Evolutionary conservation across 1,284 basidiomycete genomes (phyloP), one percentile per base, ranked within the genome.

Genomic region (Rhizopogon hawkerae): DNA sequence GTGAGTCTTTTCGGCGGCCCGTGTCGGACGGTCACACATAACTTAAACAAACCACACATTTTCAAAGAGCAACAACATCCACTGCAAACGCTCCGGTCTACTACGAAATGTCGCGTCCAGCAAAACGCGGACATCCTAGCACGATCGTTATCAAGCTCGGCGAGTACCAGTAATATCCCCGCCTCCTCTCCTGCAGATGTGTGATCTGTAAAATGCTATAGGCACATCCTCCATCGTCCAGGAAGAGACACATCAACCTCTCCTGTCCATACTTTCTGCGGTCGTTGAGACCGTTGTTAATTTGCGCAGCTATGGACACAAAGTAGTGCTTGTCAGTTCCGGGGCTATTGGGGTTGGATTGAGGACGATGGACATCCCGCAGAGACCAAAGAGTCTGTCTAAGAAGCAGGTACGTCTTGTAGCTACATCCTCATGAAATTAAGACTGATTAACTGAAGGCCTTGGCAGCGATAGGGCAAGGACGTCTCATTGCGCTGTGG

Each of bases 301-400:
- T 37, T 77, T 99, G 4, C 82, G 86, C 43, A 71, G 75, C 3
- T 72, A 83, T 36, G 95, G 95, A 0, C 95, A 99, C 70, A 85
- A 89, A 57, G 92, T 98, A 50, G 90, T 98, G 2, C 81, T 99
- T 10, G 93, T 97, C 49, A 93, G 89, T 57, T 96, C 93, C 9
- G 95, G 95, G 0, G 96, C 95, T 11, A 98, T 98, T 50, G 96
- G 89, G 1, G 90, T 98, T 34, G 96, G 95, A 0, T 67, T 97
- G 49, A 85, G 93, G 61, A 78, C 92, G 38, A 98, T 98, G 95
- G 77, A 83, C 31, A 71, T 96, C 56, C 77, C 83, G 13, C 82
- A 79, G 49, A 76, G 79, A 52, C 91, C 93, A 1, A 95, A 94
- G 60, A 83, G 78, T 48, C 69, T 98, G 11, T 85, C 89, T 3